Conservation (phyloP, 1,284 basidiomycete species). For the Bondarzewia mesenterica region DNA sequence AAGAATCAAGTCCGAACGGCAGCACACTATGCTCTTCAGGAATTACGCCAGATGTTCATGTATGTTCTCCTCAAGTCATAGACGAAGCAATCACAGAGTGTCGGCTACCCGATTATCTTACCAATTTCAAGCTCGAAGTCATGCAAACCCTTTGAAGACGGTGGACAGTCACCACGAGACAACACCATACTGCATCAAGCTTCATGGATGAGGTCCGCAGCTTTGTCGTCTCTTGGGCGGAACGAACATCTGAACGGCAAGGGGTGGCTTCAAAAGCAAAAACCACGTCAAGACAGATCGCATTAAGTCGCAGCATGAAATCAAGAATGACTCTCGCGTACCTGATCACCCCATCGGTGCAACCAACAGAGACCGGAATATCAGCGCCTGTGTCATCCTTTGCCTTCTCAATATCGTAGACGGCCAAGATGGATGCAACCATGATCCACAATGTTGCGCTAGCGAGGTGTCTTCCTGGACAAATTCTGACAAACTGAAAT, state of each 20-base stretch:
- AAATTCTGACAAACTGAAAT: constrained; percentile 3
- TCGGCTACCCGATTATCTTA: too few species aligned
- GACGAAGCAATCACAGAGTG: too few species aligned
- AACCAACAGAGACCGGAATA: not conserved
- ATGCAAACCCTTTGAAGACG: too few species aligned
- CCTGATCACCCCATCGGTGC: not conserved
- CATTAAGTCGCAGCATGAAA: not conserved
- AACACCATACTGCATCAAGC: too few species aligned
- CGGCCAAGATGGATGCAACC: constrained; percentile 2
- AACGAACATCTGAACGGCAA: not conserved
- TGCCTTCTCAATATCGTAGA: constrained; percentile 3
- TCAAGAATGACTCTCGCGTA: not conserved
- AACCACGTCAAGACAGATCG: not conserved
- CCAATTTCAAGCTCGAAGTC: too few species aligned
- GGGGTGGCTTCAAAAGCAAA: not conserved
- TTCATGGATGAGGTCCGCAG: not conserved
- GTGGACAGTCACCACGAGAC: too few species aligned
- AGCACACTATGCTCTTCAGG: too few species aligned
- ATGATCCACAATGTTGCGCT: constrained; percentile 11
- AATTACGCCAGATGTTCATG: too few species aligned
- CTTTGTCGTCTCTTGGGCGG: not conserved
- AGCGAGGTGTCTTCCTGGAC: constrained; percentile 13
- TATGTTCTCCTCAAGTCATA: too few species aligned
- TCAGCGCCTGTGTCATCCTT: constrained; percentile 5
- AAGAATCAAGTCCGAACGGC: too few species aligned